phyloP scores from a whole-genome alignment of 2,329 filamentous ascomycete genomes.

The Myriosclerotinia scirpicola region DNA sequence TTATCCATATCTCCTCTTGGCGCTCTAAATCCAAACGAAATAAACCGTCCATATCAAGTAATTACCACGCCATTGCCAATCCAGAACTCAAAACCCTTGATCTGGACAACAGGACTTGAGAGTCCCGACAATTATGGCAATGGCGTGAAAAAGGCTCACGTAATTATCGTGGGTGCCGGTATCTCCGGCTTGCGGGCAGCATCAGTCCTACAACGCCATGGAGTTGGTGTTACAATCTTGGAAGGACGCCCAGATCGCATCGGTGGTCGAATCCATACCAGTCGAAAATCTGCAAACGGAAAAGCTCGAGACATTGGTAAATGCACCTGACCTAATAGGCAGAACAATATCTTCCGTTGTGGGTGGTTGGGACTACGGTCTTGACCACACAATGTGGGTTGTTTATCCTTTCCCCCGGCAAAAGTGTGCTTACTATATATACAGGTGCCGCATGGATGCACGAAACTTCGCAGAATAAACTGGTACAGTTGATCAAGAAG shows the following conservation, averaged over 20 bases:
- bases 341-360: constrained; percentile 38
- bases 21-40: constrained; percentile 38
- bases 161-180: constrained; percentile 56
- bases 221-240: constrained; percentile 54
- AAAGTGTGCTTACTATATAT: constrained; percentile 32
- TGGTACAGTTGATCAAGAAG: constrained; percentile 46
- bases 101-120: constrained; percentile 29
- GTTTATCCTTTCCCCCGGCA: constrained; percentile 36
- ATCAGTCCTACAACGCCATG: constrained; percentile 53
- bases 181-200: constrained; percentile 57
- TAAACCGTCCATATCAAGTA: constrained; percentile 31
- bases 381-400: constrained; percentile 39
- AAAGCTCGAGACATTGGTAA: constrained; percentile 45
- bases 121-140: constrained; percentile 22
- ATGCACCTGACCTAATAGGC: constrained; percentile 40
- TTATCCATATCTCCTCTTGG: constrained; percentile 38
- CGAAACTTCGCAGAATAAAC: constrained; percentile 47
- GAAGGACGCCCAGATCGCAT: constrained; percentile 54
- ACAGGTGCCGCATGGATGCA: constrained; percentile 48
- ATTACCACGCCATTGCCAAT: constrained; percentile 25
- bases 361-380: constrained; percentile 35
- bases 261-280: constrained; percentile 50
- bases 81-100: constrained; percentile 14
- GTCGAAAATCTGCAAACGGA: constrained; percentile 36
- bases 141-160: constrained; percentile 41